Percentiles rank a stretch among this genome's conserved stretches.
Conservation (phyloP, 306 rosid genomes). For the Trifolium dubium region DNA sequence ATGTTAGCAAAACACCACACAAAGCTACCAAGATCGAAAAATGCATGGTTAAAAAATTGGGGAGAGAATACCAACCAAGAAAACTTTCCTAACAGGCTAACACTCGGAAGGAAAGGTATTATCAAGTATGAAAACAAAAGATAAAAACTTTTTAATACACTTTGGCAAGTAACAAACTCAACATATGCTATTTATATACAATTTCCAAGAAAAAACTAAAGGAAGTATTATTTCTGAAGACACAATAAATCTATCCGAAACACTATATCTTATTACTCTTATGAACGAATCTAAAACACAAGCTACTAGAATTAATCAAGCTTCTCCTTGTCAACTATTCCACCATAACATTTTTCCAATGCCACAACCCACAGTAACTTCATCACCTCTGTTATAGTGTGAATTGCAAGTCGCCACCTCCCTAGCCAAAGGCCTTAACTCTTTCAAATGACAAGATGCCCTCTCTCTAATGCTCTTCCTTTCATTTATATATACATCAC, state of each 20-base stretch:
- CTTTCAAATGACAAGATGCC: neutral
- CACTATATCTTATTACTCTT: neutral
- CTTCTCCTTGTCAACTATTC: neutral
- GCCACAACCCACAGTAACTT: neutral
- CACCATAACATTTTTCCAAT: neutral
- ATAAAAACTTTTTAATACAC: neutral
- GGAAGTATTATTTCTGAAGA: neutral
- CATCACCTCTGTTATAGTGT: neutral
- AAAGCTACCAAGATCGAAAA: neutral
- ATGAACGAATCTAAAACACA: neutral
- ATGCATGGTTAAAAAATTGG: neutral
- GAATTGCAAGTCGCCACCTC: neutral
- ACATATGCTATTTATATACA: constrained; percentile 9
- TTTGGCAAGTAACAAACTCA: neutral
- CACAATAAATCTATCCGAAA: neutral
- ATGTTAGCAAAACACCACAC: constrained; percentile 25
- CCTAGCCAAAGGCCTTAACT: neutral
- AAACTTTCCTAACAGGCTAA: neutral
- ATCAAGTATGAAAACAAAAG: neutral
- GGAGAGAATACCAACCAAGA: neutral
- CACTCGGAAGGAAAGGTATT: neutral
- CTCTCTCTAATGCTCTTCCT: neutral
- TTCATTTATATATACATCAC: neutral
- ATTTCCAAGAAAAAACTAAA: neutral
- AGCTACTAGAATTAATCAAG: neutral